phyloP scores from a whole-genome alignment of 140 eudicot genomes.

The Erigeron philadelphicus region DNA sequence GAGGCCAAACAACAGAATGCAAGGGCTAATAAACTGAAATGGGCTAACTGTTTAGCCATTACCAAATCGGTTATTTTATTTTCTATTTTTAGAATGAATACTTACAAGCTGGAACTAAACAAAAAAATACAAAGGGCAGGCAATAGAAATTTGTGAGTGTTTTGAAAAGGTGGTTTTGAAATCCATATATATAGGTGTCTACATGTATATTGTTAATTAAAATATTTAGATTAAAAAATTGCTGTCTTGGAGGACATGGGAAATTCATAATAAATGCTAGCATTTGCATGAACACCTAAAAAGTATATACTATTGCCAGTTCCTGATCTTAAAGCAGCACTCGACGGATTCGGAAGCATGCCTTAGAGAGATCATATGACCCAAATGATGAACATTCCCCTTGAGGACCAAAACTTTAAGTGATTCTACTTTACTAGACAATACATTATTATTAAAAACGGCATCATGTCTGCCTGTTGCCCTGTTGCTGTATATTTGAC shows the following conservation, averaged over 20 bases:
- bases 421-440: constrained; percentile 33
- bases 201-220: neutral
- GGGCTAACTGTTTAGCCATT: constrained; percentile 25
- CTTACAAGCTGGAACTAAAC: neutral
- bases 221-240: constrained; percentile 10
- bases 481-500: constrained; percentile 20
- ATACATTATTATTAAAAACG: constrained; percentile 29
- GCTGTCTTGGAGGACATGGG: neutral
- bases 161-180: constrained; percentile 21
- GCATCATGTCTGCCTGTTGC: constrained; percentile 25
- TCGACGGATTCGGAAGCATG: constrained; percentile 28
- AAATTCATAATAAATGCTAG: constrained; percentile 24
- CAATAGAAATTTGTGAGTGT: constrained; percentile 8
- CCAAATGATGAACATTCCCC: constrained; percentile 31
- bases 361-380: constrained; percentile 17
- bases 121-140: neutral
- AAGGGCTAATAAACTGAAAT: constrained; percentile 23
- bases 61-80: constrained; percentile 1
- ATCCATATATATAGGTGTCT: constrained; percentile 25
- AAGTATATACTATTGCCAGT: neutral
- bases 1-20: constrained; percentile 23
- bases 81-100: constrained; percentile 6
- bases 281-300: constrained; percentile 23
- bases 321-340: constrained; percentile 13
- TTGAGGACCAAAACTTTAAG: constrained; percentile 20